phyloP scores from a whole-genome alignment of 495 filamentous ascomycete genomes.

The Astrothelium subdiscretum region DNA sequence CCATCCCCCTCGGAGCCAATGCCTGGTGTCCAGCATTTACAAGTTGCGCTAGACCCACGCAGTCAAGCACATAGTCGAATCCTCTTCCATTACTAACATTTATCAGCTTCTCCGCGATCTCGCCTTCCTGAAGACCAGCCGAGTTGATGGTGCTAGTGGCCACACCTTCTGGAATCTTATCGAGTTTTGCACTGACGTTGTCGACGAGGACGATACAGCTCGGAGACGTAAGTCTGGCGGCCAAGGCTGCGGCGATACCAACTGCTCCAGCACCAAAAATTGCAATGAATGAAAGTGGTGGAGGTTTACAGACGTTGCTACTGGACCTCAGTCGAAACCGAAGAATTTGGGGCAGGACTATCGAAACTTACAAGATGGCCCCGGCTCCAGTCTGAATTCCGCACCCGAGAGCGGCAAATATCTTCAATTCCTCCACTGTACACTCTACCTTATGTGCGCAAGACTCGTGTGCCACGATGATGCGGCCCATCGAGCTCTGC shows the following conservation, averaged over 20 bases:
- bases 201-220: constrained; percentile 7
- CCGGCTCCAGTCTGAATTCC: constrained; percentile 15
- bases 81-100: constrained; percentile 1
- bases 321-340: not conserved
- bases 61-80: constrained; percentile 11
- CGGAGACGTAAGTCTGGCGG: constrained; percentile 4
- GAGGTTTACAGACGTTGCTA: constrained; percentile 12
- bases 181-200: constrained; percentile 6
- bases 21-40: not conserved
- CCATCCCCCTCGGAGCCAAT: constrained; percentile 5
- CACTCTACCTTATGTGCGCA: constrained; percentile 9
- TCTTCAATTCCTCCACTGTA: constrained; percentile 8
- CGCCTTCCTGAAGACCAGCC: not conserved
- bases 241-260: constrained; percentile 10
- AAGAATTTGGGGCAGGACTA: not conserved
- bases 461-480: constrained; percentile 8
- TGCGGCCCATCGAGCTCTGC: constrained; percentile 10
- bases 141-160: constrained; percentile 6
- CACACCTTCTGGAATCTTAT: constrained; percentile 9
- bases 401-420: constrained; percentile 12
- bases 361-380: constrained; percentile 7
- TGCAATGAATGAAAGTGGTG: constrained; percentile 6
- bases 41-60: constrained; percentile 7
- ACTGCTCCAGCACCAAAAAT: constrained; percentile 15
- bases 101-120: constrained; percentile 7